phyloP scores from a whole-genome alignment of 768 basidiomycete genomes.

The Tylopilus intermedius region DNA sequence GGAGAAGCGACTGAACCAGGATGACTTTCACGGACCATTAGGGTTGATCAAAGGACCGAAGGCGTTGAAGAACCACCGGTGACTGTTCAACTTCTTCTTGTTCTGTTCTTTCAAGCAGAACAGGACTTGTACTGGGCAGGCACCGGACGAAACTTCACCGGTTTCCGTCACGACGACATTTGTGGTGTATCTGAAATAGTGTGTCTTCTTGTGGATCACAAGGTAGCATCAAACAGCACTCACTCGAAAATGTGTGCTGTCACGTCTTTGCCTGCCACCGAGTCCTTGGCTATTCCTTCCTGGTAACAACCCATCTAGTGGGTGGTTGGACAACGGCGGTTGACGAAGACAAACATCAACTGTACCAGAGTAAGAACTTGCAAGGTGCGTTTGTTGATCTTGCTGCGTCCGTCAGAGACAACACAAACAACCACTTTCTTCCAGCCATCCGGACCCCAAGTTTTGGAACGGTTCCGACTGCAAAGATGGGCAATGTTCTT shows the following conservation, averaged over 20 bases:
- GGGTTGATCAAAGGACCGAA: conserved; percentile 84
- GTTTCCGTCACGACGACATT: conserved; percentile 71
- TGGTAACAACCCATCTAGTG: conserved; percentile 79
- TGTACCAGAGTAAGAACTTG: conserved; percentile 79
- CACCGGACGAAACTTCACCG: conserved; percentile 73
- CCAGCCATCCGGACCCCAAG: conserved; percentile 86
- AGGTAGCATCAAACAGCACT: conserved; percentile 19
- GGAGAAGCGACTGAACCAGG: neutral
- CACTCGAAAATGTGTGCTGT: conserved; percentile 93
- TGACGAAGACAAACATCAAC: conserved; percentile 8
- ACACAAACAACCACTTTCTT: conserved; percentile 87
- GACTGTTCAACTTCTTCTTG: conserved; percentile 95
- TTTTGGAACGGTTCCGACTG: conserved; percentile 62
- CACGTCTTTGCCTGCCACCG: conserved; percentile 83
- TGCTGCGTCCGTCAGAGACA: conserved; percentile 80
- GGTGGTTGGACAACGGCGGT: neutral
- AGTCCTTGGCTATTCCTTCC: conserved; percentile 87
- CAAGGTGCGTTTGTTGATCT: conserved; percentile 86
- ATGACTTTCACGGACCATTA: conserved; percentile 48
- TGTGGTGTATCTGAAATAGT: conserved; percentile 58
- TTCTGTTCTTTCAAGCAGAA: conserved; percentile 95
- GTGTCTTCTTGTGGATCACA: neutral
- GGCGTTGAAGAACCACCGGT: conserved; percentile 97
- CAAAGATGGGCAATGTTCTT: conserved; percentile 84
- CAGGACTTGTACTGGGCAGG: conserved; percentile 79